Percentiles rank a stretch among this genome's conserved stretches.
These are phyloP conservation scores for Backusella mclennaniae DNA, from an alignment of 192 early-diverging fungal genomes.

Conservation along the genomic window DNA sequence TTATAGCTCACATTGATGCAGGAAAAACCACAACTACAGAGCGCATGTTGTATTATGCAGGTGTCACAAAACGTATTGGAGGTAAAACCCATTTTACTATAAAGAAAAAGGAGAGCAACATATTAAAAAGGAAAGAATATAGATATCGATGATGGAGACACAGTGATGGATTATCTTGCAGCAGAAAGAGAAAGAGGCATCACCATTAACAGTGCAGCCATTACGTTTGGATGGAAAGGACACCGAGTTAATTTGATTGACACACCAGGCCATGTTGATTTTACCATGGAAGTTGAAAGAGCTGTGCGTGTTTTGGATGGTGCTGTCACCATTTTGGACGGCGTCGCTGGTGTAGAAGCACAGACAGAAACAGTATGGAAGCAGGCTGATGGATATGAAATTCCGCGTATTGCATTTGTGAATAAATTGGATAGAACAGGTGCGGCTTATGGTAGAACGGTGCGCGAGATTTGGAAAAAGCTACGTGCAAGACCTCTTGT, in stretches of 20 bases:
- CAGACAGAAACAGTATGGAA: conserved; percentile 95
- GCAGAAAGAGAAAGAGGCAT: conserved; percentile 91
- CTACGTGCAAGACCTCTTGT: conserved; percentile 66
- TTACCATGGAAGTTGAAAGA: conserved; percentile 94
- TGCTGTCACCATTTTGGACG: conserved; percentile 90
- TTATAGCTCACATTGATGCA: conserved; percentile 97
- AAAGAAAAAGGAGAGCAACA: background rate
- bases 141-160: conserved; percentile 92
- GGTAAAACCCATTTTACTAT: conserved; percentile 40
- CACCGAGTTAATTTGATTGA: conserved; percentile 92
- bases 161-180: conserved; percentile 91
- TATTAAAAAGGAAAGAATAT: background rate
- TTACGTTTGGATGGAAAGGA: conserved; percentile 76
- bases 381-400: conserved; percentile 79
- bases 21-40: conserved; percentile 98
- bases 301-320: conserved; percentile 92
- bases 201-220: conserved; percentile 91
- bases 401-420: conserved; percentile 87
- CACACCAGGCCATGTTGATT: conserved; percentile 95
- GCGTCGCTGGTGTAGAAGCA: conserved; percentile 94
- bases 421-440: conserved; percentile 96
- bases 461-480: conserved; percentile 56
- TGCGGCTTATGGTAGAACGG: conserved; percentile 59
- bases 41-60: conserved; percentile 94
- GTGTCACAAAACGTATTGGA: conserved; percentile 84